Evolutionary conservation across 768 basidiomycete genomes (phyloP).

Genomic region (Amanita molliuscula): DNA sequence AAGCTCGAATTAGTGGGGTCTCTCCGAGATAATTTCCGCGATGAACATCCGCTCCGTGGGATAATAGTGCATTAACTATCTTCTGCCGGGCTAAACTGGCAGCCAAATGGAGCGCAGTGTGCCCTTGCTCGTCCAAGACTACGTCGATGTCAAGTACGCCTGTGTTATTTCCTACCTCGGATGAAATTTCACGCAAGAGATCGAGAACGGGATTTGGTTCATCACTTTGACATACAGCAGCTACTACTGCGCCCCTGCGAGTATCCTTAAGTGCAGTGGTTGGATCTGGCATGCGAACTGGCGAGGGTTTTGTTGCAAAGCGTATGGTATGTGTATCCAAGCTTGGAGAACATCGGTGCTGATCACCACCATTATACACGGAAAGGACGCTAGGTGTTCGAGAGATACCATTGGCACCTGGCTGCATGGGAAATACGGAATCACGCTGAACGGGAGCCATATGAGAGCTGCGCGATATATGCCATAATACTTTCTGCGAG

Average conservation of each 20-base stretch:
- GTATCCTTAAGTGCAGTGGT: conserved; percentile 41
- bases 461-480: conserved; percentile 21
- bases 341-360: conserved; percentile 28
- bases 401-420: conserved; percentile 32
- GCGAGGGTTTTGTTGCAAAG: conserved; percentile 56
- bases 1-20: conserved; percentile 87
- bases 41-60: conserved; percentile 75
- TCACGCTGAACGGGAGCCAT: conserved; percentile 16
- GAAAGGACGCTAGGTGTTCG: conserved; percentile 35
- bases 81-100: conserved; percentile 70
- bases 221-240: conserved; percentile 59
- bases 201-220: conserved; percentile 55
- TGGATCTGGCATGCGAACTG: conserved; percentile 42
- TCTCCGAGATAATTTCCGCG: conserved; percentile 92
- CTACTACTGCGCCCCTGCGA: conserved; percentile 52
- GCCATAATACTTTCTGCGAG: conserved; percentile 23
- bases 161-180: conserved; percentile 23
- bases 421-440: conserved; percentile 18
- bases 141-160: conserved; percentile 56
- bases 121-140: conserved; percentile 90
- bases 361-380: conserved; percentile 30
- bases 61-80: conserved; percentile 61
- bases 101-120: conserved; percentile 90
- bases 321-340: conserved; percentile 39
- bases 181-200: conserved; percentile 52